Evolutionary conservation across 2,329 filamentous ascomycete species (phyloP).

Genomic region (Penicillium freii): DNA sequence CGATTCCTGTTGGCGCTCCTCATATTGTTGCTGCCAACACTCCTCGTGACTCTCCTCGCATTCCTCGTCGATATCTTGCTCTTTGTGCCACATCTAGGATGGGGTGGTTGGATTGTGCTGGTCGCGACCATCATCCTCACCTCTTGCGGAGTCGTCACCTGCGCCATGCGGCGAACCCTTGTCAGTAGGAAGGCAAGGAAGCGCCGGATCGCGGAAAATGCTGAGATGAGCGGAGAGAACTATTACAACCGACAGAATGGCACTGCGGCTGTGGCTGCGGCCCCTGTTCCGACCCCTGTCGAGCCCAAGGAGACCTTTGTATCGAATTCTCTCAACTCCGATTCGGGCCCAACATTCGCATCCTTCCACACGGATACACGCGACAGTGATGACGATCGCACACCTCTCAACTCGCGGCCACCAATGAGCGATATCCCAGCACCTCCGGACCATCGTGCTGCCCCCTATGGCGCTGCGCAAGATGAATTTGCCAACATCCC

Average conservation of each 20-base stretch:
- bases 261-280: slow-evolving; percentile 30
- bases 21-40: slow-evolving; percentile 80
- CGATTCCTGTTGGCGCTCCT: slow-evolving; percentile 82
- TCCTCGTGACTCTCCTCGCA: slow-evolving; percentile 77
- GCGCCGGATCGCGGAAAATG: slow-evolving; percentile 86
- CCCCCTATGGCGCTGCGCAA: slow-evolving; percentile 33
- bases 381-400: slow-evolving; percentile 43
- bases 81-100: slow-evolving; percentile 89
- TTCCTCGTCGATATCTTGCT: slow-evolving; percentile 92
- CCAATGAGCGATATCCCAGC: slow-evolving; percentile 30
- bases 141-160: slow-evolving; percentile 79
- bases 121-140: slow-evolving; percentile 83
- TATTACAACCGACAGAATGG: slow-evolving; percentile 69
- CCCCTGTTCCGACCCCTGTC: slow-evolving; percentile 21
- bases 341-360: slow-evolving; percentile 51
- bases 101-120: slow-evolving; percentile 91
- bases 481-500: slow-evolving; percentile 45
- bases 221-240: slow-evolving; percentile 94
- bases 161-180: slow-evolving; percentile 89
- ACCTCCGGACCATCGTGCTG: slow-evolving; percentile 30
- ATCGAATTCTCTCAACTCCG: slow-evolving; percentile 55
- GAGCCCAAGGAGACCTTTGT: slow-evolving; percentile 59
- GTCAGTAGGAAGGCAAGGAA: slow-evolving; percentile 91
- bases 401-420: slow-evolving; percentile 38
- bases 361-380: slow-evolving; percentile 38